Evolutionary conservation across 2,329 filamentous ascomycete species (phyloP).

Genomic region (Zymoseptoria pseudotritici): DNA sequence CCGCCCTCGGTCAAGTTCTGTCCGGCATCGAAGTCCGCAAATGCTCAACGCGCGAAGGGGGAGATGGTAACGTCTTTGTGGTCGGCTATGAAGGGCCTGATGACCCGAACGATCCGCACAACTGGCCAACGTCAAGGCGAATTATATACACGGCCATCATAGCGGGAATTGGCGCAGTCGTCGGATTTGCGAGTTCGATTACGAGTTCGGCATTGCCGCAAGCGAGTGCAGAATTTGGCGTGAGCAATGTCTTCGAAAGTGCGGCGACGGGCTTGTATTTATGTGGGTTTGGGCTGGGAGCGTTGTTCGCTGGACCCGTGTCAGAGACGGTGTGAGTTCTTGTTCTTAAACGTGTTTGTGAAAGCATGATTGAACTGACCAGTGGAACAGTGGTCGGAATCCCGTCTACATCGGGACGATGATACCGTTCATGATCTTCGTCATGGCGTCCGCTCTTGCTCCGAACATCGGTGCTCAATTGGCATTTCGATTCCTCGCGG

Average conservation of each 20-base stretch:
- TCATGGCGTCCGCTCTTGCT: constrained; percentile 42
- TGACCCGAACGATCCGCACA: constrained; percentile 33
- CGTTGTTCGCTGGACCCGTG: constrained; percentile 43
- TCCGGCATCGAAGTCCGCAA: constrained; percentile 33
- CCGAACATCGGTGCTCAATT: constrained; percentile 42
- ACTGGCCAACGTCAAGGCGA: constrained; percentile 28
- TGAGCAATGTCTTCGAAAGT: constrained; percentile 45
- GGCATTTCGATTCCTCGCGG: constrained; percentile 44
- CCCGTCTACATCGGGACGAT: constrained; percentile 43
- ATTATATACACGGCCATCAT: constrained; percentile 30
- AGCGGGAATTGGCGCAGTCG: constrained; percentile 42
- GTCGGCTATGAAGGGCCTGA: constrained; percentile 32
- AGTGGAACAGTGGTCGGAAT: constrained; percentile 29
- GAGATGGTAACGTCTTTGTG: constrained; percentile 33
- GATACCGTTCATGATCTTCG: constrained; percentile 42
- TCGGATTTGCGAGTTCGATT: constrained; percentile 47
- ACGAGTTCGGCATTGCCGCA: constrained; percentile 44
- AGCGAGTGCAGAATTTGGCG: constrained; percentile 40
- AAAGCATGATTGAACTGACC: neutral
- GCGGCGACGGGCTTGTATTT: constrained; percentile 40
- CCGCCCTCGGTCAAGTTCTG: constrained; percentile 28
- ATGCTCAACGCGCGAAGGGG: constrained; percentile 30
- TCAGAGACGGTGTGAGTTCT: constrained; percentile 36
- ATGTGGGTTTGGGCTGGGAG: constrained; percentile 40
- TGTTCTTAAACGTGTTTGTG: neutral